Percentiles rank a stretch among this genome's conserved stretches.
These are phyloP conservation scores for Scutellaria barbata DNA, from an alignment of 257 asterid species.

Conservation along the genomic window DNA sequence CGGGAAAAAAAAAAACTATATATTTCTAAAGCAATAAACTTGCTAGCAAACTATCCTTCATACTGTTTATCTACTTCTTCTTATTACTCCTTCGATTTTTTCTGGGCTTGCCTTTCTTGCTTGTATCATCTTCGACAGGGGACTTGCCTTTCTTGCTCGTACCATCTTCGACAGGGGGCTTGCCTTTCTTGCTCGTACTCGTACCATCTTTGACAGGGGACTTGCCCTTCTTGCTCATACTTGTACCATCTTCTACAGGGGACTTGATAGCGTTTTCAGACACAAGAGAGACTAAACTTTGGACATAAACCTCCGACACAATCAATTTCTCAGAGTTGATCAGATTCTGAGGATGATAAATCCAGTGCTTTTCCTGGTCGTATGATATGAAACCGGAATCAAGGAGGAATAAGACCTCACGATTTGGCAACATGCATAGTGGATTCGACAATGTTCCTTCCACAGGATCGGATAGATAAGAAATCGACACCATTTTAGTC, in stretches of 20 bases:
- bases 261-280: not conserved
- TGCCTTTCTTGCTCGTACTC: not conserved
- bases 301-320: not conserved
- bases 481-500: constrained; percentile 22
- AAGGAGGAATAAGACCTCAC: constrained; percentile 38
- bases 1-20: too few species aligned
- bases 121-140: not conserved
- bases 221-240: not conserved
- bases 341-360: constrained; percentile 15
- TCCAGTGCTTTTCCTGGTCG: constrained; percentile 21
- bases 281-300: constrained; percentile 21
- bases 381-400: constrained; percentile 30
- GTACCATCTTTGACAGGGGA: not conserved
- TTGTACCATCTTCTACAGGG: not conserved
- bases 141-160: not conserved
- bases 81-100: too few species aligned
- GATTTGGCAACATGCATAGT: constrained; percentile 35
- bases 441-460: not conserved
- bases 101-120: too few species aligned
- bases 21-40: too few species aligned
- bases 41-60: too few species aligned
- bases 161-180: not conserved
- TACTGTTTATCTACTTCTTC: too few species aligned
- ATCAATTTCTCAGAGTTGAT: not conserved
- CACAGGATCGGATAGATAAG: constrained; percentile 20